A percentile compares a stretch with the other conserved stretches of the same genome.
These are phyloP conservation scores for Basidiobolus meristosporus DNA, from an alignment of 371 early-diverging fungal species.

Conservation along the genomic window DNA sequence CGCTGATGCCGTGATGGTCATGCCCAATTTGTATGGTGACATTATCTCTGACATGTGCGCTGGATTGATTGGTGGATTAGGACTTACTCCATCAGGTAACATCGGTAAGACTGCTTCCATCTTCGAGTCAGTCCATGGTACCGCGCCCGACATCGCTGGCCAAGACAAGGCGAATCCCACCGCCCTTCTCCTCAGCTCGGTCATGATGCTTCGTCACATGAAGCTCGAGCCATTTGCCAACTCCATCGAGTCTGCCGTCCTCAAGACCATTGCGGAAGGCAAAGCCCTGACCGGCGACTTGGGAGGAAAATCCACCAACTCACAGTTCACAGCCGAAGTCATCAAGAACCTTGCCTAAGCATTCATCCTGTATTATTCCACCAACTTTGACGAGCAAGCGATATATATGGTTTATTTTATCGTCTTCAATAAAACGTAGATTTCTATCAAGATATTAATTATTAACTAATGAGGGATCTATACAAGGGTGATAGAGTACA, in stretches of 20 bases:
- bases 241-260: conserved; percentile 73
- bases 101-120: conserved; percentile 92
- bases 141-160: conserved; percentile 96
- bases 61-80: conserved; percentile 95
- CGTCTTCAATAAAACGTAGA: no score
- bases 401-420: no score
- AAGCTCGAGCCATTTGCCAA: conserved; percentile 54
- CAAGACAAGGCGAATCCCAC: conserved; percentile 82
- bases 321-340: conserved; percentile 80
- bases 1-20: conserved; percentile 90
- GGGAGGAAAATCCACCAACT: conserved; percentile 80
- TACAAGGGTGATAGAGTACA: no score
- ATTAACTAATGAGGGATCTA: no score
- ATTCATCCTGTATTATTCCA: background rate
- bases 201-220: conserved; percentile 98
- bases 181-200: conserved; percentile 77
- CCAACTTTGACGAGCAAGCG: no score
- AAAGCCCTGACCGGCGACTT: conserved; percentile 82
- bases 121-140: conserved; percentile 94
- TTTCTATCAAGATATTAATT: no score
- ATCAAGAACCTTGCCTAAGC: conserved; percentile 32
- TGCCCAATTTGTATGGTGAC: conserved; percentile 98
- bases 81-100: conserved; percentile 94
- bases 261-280: conserved; percentile 88
- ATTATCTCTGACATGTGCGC: conserved; percentile 95